These are phyloP conservation scores for Trichoderma semiorbis DNA, from an alignment of 2,329 filamentous ascomycete genomes.

Conservation along the genomic window DNA sequence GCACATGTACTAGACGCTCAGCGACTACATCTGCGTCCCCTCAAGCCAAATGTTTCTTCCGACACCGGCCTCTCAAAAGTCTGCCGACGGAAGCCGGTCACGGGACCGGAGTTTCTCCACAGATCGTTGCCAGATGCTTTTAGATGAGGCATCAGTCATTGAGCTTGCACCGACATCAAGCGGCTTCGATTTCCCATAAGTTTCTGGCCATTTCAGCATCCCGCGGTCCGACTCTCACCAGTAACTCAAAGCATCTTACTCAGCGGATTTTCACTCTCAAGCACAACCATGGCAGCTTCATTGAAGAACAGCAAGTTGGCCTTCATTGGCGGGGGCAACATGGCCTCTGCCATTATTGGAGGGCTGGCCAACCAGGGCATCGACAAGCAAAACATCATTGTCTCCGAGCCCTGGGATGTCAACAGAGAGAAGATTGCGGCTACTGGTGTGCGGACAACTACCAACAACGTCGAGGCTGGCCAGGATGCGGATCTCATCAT, in stretches of 20 bases:
- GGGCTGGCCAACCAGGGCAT: constrained; percentile 44
- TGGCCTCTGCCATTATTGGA: constrained; percentile 51
- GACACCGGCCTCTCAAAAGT: not conserved
- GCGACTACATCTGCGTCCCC: not conserved
- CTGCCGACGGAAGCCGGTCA: constrained; percentile 17
- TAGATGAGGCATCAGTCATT: not conserved
- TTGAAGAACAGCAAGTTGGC: constrained; percentile 34
- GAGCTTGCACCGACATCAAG: constrained; percentile 8
- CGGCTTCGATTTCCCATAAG: not conserved
- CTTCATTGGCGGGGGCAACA: constrained; percentile 48
- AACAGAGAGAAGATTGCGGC: constrained; percentile 48
- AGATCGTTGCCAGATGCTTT: not conserved
- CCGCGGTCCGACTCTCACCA: not conserved
- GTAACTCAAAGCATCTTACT: not conserved
- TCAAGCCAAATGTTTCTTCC: not conserved
- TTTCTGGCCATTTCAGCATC: not conserved
- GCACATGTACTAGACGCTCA: not conserved
- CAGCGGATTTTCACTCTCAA: not conserved
- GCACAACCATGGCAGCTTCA: constrained; percentile 25
- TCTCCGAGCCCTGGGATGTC: constrained; percentile 51
- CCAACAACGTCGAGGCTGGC: constrained; percentile 44
- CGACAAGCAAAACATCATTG: constrained; percentile 43
- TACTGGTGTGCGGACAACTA: constrained; percentile 44
- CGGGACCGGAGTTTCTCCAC: constrained; percentile 12
- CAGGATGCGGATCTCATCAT: constrained; percentile 44